These are phyloP conservation scores for Vachellia pachyceras DNA, from an alignment of 306 rosid species.

Conservation along the genomic window DNA sequence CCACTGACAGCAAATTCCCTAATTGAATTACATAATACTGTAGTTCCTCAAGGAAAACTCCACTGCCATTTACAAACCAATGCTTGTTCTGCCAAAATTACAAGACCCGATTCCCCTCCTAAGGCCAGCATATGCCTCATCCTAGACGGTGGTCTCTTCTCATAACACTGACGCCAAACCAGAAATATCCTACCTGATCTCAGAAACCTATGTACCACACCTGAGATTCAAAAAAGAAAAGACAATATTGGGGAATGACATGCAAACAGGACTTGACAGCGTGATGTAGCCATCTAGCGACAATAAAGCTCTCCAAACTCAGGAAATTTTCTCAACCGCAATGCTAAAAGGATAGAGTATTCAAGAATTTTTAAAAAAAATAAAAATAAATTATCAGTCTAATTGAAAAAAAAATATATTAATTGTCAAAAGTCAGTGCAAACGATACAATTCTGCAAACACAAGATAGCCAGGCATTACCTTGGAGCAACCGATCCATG, in stretches of 20 bases:
- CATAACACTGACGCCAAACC: background rate
- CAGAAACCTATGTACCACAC: background rate
- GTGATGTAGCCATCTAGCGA: background rate
- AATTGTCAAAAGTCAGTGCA: slow-evolving; percentile 23
- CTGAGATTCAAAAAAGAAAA: background rate
- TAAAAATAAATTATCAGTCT: slow-evolving; percentile 2
- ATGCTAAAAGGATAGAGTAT: background rate
- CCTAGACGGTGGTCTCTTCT: background rate
- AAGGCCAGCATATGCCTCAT: background rate
- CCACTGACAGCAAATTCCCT: background rate
- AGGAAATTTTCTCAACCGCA: background rate
- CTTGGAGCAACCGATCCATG: slow-evolving; percentile 87
- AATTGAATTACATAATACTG: background rate
- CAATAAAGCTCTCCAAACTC: background rate
- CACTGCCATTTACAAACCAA: background rate
- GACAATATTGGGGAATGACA: background rate
- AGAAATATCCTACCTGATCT: background rate
- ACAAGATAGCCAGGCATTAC: slow-evolving; percentile 49
- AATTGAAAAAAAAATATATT: background rate
- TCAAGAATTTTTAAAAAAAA: slow-evolving; percentile 10
- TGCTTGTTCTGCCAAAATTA: background rate
- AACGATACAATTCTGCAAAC: slow-evolving; percentile 14
- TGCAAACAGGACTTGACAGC: background rate
- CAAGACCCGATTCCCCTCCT: background rate
- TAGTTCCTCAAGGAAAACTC: background rate